A percentile compares a stretch with the other conserved stretches of the same genome.
Conservation (phyloP, 2,329 filamentous ascomycete species). For the Emericellopsis cladophorae region DNA sequence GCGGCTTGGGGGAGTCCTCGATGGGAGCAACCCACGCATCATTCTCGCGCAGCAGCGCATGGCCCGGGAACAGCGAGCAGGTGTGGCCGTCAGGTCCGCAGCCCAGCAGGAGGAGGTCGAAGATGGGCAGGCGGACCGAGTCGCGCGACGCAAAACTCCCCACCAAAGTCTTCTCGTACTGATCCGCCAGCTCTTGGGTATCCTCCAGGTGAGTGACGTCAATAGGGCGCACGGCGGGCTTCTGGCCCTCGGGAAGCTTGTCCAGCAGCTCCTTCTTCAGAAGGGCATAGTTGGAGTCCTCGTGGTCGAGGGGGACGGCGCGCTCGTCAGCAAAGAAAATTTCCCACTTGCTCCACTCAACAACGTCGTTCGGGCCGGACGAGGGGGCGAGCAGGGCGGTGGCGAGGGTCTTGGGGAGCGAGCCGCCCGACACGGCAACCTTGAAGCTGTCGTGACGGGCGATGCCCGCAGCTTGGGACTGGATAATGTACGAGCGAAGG, state of each 20-base stretch:
- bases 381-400: slow-evolving; percentile 59
- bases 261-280: slow-evolving; percentile 79
- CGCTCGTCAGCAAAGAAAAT: slow-evolving; percentile 98
- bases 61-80: slow-evolving; percentile 88
- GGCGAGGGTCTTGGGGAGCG: slow-evolving; percentile 77
- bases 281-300: slow-evolving; percentile 87
- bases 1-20: slow-evolving; percentile 89
- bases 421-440: slow-evolving; percentile 86
- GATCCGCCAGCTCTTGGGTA: slow-evolving; percentile 81
- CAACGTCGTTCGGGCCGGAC: slow-evolving; percentile 40
- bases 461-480: slow-evolving; percentile 69
- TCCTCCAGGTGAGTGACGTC: slow-evolving; percentile 55
- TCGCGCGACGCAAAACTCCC: slow-evolving; percentile 80
- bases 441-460: slow-evolving; percentile 77
- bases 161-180: slow-evolving; percentile 84
- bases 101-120: slow-evolving; percentile 86
- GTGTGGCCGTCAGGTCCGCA: slow-evolving; percentile 96
- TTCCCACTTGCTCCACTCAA: slow-evolving; percentile 82
- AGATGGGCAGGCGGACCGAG: slow-evolving; percentile 87
- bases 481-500: slow-evolving; percentile 72
- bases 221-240: slow-evolving; percentile 69
- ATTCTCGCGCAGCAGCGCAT: slow-evolving; percentile 72
- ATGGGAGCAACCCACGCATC: slow-evolving; percentile 89
- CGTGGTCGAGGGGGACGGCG: slow-evolving; percentile 80
- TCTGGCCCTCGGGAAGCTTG: slow-evolving; percentile 61